Base-by-base conservation (phyloP, 441 rosid species). In the Jatropha podagrica region DNA sequence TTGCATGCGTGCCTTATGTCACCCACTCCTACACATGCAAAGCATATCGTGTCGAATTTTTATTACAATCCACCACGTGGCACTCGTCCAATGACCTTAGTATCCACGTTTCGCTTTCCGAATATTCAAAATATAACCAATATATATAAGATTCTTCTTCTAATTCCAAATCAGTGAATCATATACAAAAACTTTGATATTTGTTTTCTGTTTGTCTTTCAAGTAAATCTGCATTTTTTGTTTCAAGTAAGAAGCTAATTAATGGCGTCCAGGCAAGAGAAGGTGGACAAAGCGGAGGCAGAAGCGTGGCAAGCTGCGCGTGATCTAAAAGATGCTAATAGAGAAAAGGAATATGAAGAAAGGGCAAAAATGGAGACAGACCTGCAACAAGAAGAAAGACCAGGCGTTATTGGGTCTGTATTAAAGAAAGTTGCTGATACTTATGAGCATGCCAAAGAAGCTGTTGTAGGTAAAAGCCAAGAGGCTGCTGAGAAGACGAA, bases 391-490 rank as follows among this genome's bases (percentile, higher is more conserved):
- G 74, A 85, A 3, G 77, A 83, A 9, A 84, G 77, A n/a, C 85
- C 86, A 0, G 90, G 92, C 1, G 79, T 89, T 15, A 73, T 89
- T 67, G 92, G 88, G 7, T 88, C 92, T 0, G 81, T 91, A 72
- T 55, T 92, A 23, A 81, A 79, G 64, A 88, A 86, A 10, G 88
- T 92, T 15, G 85, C 84, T 12, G 92, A 80, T 51, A 88, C 91
- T 0, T 80, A 75, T 48, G 91, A 76, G 73, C 89, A 90, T 8
- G 97, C 90, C 0, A 90, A 83, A 68, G 92, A 87, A 8, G 92
- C 85, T 0, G 90, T 92, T 15, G 86, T 86, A 0, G 97, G 92
- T 2, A 88, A 85, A 79, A 75, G 79, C 63, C 75, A 81, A 0
- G 93, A 92, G 4, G 67, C 46, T 27, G 73, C 76, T 0, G 81